Evolutionary conservation across 2,329 filamentous ascomycete genomes (phyloP).

Genomic region (Diaporthe aspalathi): DNA sequence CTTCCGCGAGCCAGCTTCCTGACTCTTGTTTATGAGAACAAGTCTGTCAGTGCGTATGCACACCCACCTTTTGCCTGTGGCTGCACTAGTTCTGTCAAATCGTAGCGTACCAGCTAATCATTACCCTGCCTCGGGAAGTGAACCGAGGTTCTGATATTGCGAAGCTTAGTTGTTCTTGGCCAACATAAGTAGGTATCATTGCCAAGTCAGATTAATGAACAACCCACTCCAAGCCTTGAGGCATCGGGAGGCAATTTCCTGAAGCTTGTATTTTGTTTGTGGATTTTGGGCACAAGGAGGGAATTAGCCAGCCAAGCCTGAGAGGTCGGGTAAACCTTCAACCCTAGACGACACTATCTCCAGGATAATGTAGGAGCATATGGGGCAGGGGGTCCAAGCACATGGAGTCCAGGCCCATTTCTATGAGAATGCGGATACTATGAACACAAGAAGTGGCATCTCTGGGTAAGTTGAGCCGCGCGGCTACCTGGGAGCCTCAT

Average conservation of each 20-base stretch:
- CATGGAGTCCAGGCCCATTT: not conserved
- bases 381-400: not conserved
- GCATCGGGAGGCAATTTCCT: not conserved
- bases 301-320: not conserved
- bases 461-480: not conserved
- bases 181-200: not conserved
- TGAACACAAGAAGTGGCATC: not conserved
- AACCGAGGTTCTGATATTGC: slow-evolving; percentile 20
- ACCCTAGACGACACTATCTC: not conserved
- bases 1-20: not conserved
- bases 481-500: too few species aligned
- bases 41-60: too few species aligned
- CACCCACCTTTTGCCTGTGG: not conserved
- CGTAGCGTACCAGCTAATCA: not conserved
- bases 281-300: not conserved
- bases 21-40: not conserved
- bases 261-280: not conserved
- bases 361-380: not conserved
- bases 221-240: not conserved
- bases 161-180: slow-evolving; percentile 13
- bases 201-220: not conserved
- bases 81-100: not conserved
- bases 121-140: slow-evolving; percentile 2
- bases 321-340: not conserved
- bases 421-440: not conserved